phyloP scores from a whole-genome alignment of 192 early-diverging fungal species.

The Entophlyctis luteolus region DNA sequence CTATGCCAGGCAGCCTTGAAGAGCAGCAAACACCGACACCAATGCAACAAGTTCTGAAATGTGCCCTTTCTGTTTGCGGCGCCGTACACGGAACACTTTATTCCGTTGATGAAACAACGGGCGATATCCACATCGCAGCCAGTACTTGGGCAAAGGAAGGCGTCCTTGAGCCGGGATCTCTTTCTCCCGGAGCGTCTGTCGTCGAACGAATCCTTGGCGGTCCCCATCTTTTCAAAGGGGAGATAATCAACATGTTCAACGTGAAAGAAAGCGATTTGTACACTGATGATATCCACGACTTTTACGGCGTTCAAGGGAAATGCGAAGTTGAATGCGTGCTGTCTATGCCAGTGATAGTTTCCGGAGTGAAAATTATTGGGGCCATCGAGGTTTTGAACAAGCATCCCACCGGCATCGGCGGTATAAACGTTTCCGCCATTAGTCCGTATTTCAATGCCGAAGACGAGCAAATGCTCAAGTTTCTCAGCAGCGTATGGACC shows the following conservation, averaged over 20 bases:
- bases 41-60: constrained; percentile 16
- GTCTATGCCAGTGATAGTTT: constrained; percentile 32
- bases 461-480: constrained; percentile 44
- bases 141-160: constrained; percentile 31
- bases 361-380: constrained; percentile 29
- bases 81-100: constrained; percentile 35
- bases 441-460: constrained; percentile 50
- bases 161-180: background rate
- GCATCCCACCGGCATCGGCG: background rate
- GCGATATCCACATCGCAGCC: constrained; percentile 19
- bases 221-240: constrained; percentile 32
- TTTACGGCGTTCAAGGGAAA: constrained; percentile 25
- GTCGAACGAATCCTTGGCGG: constrained; percentile 25
- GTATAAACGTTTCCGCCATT: background rate
- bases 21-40: background rate
- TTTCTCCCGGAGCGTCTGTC: background rate
- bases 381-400: constrained; percentile 53
- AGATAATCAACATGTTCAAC: constrained; percentile 45
- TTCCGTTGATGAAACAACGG: constrained; percentile 25
- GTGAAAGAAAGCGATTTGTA: constrained; percentile 42
- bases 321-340: constrained; percentile 46
- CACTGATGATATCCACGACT: constrained; percentile 32
- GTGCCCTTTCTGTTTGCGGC: constrained; percentile 22
- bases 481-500: constrained; percentile 39
- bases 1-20: constrained; percentile 23